Percentiles rank a stretch among this genome's conserved stretches.
phyloP scores from a whole-genome alignment of 345 rosid genomes.

The Lepidium aucheri region DNA sequence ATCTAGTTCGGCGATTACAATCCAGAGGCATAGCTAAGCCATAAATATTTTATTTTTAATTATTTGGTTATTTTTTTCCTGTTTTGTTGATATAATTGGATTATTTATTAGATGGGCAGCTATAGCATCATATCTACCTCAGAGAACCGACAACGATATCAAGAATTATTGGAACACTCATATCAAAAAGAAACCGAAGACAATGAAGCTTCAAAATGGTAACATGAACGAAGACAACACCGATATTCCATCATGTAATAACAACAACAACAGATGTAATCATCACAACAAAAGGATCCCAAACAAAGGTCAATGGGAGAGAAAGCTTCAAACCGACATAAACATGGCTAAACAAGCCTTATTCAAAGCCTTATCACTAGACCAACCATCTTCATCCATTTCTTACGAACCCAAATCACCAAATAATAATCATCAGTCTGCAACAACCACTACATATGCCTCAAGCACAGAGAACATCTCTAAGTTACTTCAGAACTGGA shows the following conservation, averaged over 20 bases:
- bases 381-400: conserved; percentile 29
- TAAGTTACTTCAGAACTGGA: conserved; percentile 58
- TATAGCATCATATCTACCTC: conserved; percentile 95
- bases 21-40: too few relatives aligned
- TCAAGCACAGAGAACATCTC: conserved; percentile 67
- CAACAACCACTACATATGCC: conserved; percentile 33
- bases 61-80: not conserved
- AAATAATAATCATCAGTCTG: conserved; percentile 1
- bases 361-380: conserved; percentile 68
- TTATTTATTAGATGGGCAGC: conserved; percentile 79
- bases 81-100: not conserved
- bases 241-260: not conserved
- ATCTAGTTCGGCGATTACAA: too few relatives aligned
- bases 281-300: conserved; percentile 1
- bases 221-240: conserved; percentile 7
- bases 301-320: conserved; percentile 83
- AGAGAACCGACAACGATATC: conserved; percentile 91
- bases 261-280: not conserved
- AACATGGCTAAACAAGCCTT: conserved; percentile 80
- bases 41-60: too few relatives aligned
- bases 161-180: conserved; percentile 96
- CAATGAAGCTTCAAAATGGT: conserved; percentile 8
- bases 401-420: conserved; percentile 6
- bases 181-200: conserved; percentile 65
- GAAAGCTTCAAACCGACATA: conserved; percentile 81